These are phyloP conservation scores for Madurella mycetomatis DNA, from an alignment of 2,329 filamentous ascomycete species.

Conservation along the genomic window DNA sequence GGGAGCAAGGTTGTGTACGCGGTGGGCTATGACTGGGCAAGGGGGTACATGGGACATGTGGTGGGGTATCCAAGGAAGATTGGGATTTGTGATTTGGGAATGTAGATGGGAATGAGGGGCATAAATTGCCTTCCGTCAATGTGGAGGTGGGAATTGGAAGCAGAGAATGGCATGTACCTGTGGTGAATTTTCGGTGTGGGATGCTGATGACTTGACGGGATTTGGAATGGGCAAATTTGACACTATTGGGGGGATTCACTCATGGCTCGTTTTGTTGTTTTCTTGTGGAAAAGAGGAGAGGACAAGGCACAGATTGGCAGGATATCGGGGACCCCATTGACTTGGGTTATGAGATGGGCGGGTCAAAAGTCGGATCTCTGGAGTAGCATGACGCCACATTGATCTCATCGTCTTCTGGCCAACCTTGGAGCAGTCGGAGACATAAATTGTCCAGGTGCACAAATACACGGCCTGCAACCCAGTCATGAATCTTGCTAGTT, in stretches of 20 bases:
- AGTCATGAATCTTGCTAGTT: neutral
- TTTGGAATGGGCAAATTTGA: neutral
- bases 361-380: neutral
- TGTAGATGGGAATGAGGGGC: neutral
- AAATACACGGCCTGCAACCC: neutral
- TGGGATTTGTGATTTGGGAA: neutral
- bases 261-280: neutral
- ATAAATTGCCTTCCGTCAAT: neutral
- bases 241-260: neutral
- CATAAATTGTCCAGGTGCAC: neutral
- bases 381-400: neutral
- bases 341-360: neutral
- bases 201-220: neutral
- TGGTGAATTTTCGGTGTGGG: neutral
- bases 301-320: neutral
- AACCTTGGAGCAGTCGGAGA: neutral
- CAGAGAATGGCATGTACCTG: neutral
- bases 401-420: too few relatives aligned
- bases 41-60: slow-evolving; percentile 46
- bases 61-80: neutral
- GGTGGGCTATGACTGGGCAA: slow-evolving; percentile 69
- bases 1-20: slow-evolving; percentile 58
- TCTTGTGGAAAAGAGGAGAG: neutral
- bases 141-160: neutral
- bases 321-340: neutral